These are phyloP conservation scores for Tylopilus sp. DNA, from an alignment of 1,284 basidiomycete genomes.

Conservation along the genomic window DNA sequence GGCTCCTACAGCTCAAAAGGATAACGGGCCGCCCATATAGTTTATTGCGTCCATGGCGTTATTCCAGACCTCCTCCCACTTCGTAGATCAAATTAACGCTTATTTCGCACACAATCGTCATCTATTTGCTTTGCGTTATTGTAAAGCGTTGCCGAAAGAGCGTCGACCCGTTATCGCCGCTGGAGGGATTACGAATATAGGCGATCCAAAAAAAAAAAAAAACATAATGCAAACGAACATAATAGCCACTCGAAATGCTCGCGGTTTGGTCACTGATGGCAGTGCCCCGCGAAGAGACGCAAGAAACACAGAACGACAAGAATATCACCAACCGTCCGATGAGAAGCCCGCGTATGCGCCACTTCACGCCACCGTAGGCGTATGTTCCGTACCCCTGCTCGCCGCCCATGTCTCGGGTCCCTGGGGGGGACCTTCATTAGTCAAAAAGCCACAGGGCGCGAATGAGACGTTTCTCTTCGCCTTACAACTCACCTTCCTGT, in stretches of 20 bases:
- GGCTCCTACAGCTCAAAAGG: slow-evolving; percentile 48
- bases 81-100: neutral
- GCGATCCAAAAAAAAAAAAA: no score
- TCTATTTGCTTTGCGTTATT: neutral
- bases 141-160: no score
- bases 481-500: slow-evolving; percentile 36
- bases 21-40: slow-evolving; percentile 49
- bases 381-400: slow-evolving; percentile 37
- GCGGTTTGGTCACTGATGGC: no score
- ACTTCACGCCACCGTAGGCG: slow-evolving; percentile 19
- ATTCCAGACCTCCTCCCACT: no score
- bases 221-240: no score
- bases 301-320: no score
- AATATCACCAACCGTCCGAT: neutral
- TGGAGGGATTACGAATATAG: no score
- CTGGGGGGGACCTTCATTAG: slow-evolving; percentile 12
- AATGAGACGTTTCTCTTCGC: neutral
- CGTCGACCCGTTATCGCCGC: no score
- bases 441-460: neutral
- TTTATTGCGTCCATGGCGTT: neutral
- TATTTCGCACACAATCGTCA: neutral
- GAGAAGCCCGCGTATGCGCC: neutral
- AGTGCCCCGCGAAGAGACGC: no score
- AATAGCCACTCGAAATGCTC: no score
- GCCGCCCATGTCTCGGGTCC: slow-evolving; percentile 36